Conservation (phyloP, 768 basidiomycete species). For the Rhodotorula babjevae region DNA sequence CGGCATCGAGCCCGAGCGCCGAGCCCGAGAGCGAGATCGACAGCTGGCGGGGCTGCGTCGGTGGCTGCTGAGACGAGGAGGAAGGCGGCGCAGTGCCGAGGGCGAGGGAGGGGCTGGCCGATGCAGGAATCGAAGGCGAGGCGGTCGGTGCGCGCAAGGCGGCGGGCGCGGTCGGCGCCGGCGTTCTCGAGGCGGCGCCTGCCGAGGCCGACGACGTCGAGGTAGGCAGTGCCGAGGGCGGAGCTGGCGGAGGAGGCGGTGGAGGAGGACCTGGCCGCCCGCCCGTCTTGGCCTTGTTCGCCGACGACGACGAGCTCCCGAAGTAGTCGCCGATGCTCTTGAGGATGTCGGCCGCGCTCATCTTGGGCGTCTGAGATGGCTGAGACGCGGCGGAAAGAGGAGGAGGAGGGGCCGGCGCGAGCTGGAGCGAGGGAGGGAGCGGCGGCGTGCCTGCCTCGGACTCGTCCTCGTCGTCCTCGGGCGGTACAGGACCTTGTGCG, state of each 20-base stretch:
- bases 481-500: too few species aligned
- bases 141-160: not conserved
- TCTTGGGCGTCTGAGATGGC: not conserved
- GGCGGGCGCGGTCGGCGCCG: too few species aligned
- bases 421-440: slow-evolving; percentile 13
- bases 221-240: too few species aligned
- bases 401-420: not conserved
- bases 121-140: not conserved
- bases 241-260: not conserved
- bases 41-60: not conserved
- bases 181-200: too few species aligned
- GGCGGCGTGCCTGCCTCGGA: slow-evolving; percentile 31
- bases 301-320: not conserved
- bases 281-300: not conserved
- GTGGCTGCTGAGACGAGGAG: too few species aligned
- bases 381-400: not conserved
- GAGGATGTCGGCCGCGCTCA: slow-evolving; percentile 38
- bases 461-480: not conserved
- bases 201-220: too few species aligned
- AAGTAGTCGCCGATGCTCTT: slow-evolving; percentile 39
- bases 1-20: not conserved
- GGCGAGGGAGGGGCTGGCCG: too few species aligned
- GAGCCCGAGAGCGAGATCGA: not conserved
- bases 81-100: too few species aligned
- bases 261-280: too few species aligned